phyloP scores from a whole-genome alignment of 225 moss, liverwort and hornwort species.

The Asterella californica region DNA sequence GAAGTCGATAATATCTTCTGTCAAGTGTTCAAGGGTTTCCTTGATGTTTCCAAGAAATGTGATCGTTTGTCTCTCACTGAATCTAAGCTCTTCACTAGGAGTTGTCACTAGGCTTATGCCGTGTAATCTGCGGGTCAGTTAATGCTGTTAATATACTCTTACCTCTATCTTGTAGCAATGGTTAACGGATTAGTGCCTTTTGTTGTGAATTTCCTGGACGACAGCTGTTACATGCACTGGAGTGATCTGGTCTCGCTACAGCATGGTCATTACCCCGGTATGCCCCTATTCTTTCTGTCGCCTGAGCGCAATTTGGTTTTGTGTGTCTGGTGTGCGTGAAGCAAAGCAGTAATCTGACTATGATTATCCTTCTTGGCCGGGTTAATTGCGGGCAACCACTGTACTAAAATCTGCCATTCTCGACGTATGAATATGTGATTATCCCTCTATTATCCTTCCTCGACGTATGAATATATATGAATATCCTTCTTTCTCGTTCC shows the following conservation, averaged over 20 bases:
- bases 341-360: no score
- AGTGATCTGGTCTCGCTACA: slow-evolving; percentile 83
- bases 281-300: slow-evolving; percentile 1
- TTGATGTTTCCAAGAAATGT: no score
- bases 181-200: background rate
- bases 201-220: background rate
- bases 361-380: no score
- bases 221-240: slow-evolving; percentile 93
- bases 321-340: background rate
- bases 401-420: no score
- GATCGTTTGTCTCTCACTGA: no score
- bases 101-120: background rate
- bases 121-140: background rate
- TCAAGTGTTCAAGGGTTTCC: background rate
- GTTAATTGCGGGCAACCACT: no score
- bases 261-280: slow-evolving; percentile 84
- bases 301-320: background rate
- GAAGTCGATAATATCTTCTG: background rate
- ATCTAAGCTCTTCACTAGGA: background rate
- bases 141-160: background rate
- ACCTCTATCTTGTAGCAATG: background rate
- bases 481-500: no score
- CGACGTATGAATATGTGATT: no score
- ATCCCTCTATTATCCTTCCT: no score
- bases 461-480: no score